phyloP scores from a whole-genome alignment of 257 asterid species.

The Jacaranda copaia region DNA sequence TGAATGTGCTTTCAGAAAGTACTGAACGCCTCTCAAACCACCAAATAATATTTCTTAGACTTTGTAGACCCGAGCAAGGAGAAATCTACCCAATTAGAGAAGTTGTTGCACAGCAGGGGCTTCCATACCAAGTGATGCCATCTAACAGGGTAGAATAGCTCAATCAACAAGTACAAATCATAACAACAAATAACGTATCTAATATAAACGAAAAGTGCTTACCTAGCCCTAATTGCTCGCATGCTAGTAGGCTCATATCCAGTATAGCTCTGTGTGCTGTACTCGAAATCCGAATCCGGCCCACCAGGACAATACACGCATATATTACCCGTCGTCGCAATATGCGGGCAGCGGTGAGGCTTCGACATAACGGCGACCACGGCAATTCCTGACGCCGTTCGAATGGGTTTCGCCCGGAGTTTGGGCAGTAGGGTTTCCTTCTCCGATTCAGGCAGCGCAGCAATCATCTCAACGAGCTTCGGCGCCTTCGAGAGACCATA shows the following conservation, averaged over 20 bases:
- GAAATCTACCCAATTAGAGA: too few species aligned
- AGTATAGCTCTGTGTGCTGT: conserved; percentile 96
- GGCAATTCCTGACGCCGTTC: conserved; percentile 98
- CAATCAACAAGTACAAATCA: too few species aligned
- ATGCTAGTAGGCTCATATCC: conserved; percentile 99
- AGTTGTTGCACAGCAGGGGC: too few species aligned
- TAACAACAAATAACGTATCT: too few species aligned
- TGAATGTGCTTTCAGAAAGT: too few species aligned
- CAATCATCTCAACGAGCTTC: conserved; percentile 97
- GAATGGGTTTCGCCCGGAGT: conserved; percentile 93
- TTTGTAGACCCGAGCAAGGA: too few species aligned
- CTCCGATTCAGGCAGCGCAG: conserved; percentile 93
- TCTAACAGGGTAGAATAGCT: too few species aligned
- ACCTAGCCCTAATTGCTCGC: conserved; percentile 99
- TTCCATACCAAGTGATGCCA: too few species aligned
- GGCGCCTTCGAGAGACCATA: conserved; percentile 95
- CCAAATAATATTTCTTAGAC: too few species aligned
- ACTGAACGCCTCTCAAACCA: too few species aligned
- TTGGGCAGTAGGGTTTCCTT: conserved; percentile 87
- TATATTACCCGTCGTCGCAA: conserved; percentile 96
- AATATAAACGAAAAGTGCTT: neutral
- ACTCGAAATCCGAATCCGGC: conserved; percentile 97
- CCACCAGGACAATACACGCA: conserved; percentile 99
- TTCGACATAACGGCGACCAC: conserved; percentile 99
- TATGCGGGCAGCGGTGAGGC: conserved; percentile 98